Base-by-base conservation (phyloP, 805 yeast genomes). In the Saturnispora sanitii region DNA sequence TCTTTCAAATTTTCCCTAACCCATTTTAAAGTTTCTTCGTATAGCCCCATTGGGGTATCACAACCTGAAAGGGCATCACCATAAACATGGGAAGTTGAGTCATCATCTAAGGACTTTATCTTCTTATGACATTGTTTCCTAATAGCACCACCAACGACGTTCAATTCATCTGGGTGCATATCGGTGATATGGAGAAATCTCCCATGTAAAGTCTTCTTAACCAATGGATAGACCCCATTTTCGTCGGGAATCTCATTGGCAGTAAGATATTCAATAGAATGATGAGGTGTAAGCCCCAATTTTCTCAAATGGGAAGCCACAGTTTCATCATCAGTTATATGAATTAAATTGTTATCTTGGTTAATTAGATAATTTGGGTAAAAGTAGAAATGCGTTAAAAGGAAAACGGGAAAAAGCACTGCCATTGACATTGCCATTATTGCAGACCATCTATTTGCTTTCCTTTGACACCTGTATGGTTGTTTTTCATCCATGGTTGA, bases 121-220 rank as follows among this genome's bases (percentile, higher is more conserved):
- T 47, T 50, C 23, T 51, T 52, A 56, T 85, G 95, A 51, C 95
- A 85, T 35, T 66, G 61, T 19, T 55, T 54, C 3, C 64, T 72
- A 2, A 70, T 60, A 6, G 68, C 57, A 0, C 75, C 56, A 3
- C 82, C 84, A 12, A 59, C 66, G 31, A 61, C 57, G 53, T 81
- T 83, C 52, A 64, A 64, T 15, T 77, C 78, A 58, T 85, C 95
- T 0, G 95, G 95, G 54, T 85, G 95, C 45, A 86, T 66, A 55
- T 85, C 95, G 1, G 95, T 85, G 21, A 85, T 69, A 53, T 86
- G 95, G n/a, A 85, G 61, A 53, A 85, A 86, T 41, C 92, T 61
- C 1, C 95, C 95, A 50, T 79, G 82, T 12, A 80, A 52, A 3
- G 54, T 55, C 11, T 40, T 33, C 13, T 33, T 17, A 8, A 29